Evolutionary conservation across 176 grass and related monocot species (phyloP).

Genomic region (Carex pumila): DNA sequence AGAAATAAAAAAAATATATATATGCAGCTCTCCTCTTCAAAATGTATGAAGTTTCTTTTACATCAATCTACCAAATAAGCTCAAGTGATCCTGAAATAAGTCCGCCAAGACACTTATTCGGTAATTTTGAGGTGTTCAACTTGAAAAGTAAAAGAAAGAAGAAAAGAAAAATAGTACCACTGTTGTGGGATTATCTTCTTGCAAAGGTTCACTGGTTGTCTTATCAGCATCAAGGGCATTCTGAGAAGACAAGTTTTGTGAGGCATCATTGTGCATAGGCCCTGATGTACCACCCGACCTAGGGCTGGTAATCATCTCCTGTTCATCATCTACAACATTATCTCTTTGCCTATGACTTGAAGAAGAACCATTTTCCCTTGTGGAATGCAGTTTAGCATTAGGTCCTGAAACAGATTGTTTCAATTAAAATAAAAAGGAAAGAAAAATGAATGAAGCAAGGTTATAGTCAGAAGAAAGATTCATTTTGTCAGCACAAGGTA

Average conservation of each 20-base stretch:
- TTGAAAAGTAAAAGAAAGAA: neutral
- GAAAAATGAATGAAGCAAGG: neutral
- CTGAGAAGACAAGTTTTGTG: neutral
- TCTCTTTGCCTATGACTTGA: neutral
- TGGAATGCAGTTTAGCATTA: neutral
- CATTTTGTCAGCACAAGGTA: neutral
- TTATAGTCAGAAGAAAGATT: neutral
- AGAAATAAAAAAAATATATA: neutral
- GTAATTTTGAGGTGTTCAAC: neutral
- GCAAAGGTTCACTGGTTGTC: neutral
- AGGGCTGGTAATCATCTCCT: neutral
- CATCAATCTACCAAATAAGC: neutral
- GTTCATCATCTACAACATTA: neutral
- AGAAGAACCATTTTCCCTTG: neutral
- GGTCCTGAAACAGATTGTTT: neutral
- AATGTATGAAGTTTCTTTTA: neutral
- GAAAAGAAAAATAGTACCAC: neutral
- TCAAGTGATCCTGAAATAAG: too few species aligned
- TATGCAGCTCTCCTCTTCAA: conserved; percentile 1
- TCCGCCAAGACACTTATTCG: too few species aligned
- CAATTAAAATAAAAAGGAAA: conserved; percentile 5
- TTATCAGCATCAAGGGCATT: neutral
- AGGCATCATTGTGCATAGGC: neutral
- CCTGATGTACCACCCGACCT: neutral
- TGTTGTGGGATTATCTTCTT: neutral